Conservation (phyloP, 2,329 filamentous ascomycete species). For the Microsporum ferrugineum region DNA sequence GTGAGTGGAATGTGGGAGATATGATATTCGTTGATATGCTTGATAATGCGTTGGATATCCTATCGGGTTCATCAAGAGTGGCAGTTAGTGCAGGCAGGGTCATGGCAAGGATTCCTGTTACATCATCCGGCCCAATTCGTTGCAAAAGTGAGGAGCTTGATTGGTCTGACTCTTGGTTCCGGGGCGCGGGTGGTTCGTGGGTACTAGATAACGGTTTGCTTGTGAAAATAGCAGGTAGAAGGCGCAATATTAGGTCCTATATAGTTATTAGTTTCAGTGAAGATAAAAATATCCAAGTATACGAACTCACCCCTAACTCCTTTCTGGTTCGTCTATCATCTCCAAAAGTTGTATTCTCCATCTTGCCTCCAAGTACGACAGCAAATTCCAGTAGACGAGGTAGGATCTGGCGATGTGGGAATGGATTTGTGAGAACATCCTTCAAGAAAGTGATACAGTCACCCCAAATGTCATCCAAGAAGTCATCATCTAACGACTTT, state of each 20-base stretch:
- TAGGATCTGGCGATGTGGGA: conserved; percentile 84
- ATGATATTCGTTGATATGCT: conserved; percentile 77
- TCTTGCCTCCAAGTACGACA: conserved; percentile 80
- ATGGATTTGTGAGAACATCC: conserved; percentile 83
- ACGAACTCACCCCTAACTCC: conserved; percentile 63
- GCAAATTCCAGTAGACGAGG: conserved; percentile 80
- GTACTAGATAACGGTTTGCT: conserved; percentile 66
- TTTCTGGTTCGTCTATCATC: conserved; percentile 86
- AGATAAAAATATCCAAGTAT: neutral
- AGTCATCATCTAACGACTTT: conserved; percentile 82
- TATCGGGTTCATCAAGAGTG: conserved; percentile 75
- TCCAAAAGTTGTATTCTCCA: conserved; percentile 95
- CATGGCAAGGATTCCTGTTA: conserved; percentile 65
- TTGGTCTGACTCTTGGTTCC: conserved; percentile 32
- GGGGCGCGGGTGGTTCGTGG: conserved; percentile 41
- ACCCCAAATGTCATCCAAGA: conserved; percentile 95
- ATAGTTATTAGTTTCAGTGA: conserved; percentile 15
- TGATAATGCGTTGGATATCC: conserved; percentile 63
- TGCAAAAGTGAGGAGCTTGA: conserved; percentile 17
- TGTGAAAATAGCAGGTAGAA: conserved; percentile 89
- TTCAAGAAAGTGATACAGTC: conserved; percentile 86
- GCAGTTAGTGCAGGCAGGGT: conserved; percentile 72
- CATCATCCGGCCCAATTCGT: conserved; percentile 53
- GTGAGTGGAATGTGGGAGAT: conserved; percentile 68
- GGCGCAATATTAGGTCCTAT: conserved; percentile 75